Percentiles rank a stretch among this genome's conserved stretches.
phyloP scores from a whole-genome alignment of 495 filamentous ascomycete species.

The Talaromyces nanjingensis region DNA sequence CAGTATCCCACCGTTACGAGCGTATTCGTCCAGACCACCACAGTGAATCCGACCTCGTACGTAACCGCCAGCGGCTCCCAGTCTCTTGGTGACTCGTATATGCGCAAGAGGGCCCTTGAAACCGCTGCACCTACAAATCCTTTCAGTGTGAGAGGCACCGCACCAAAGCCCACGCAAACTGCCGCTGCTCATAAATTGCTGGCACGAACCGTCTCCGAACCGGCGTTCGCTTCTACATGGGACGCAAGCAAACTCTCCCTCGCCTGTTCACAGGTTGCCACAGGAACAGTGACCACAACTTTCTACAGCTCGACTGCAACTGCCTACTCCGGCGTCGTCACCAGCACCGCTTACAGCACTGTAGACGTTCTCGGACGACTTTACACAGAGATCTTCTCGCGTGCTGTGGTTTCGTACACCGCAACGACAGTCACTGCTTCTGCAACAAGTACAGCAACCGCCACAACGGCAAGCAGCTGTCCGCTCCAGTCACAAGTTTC shows the following conservation, averaged over 20 bases:
- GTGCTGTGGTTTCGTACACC: background rate
- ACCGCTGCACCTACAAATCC: background rate
- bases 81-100: background rate
- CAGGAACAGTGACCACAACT: background rate
- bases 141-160: background rate
- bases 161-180: background rate
- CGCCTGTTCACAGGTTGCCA: background rate
- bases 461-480: background rate
- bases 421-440: background rate
- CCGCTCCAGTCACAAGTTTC: background rate
- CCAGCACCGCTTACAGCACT: background rate
- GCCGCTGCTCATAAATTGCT: background rate
- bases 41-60: background rate
- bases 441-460: background rate
- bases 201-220: background rate
- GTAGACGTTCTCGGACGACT: background rate
- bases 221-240: background rate
- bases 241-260: background rate
- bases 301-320: background rate
- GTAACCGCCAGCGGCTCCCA: background rate
- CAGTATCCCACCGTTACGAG: background rate
- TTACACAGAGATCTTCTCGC: background rate
- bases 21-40: background rate
- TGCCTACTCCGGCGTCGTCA: background rate
- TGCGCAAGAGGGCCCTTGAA: background rate